Base-by-base conservation (phyloP, 768 basidiomycete species). In the Boletus pseudopeckii region DNA sequence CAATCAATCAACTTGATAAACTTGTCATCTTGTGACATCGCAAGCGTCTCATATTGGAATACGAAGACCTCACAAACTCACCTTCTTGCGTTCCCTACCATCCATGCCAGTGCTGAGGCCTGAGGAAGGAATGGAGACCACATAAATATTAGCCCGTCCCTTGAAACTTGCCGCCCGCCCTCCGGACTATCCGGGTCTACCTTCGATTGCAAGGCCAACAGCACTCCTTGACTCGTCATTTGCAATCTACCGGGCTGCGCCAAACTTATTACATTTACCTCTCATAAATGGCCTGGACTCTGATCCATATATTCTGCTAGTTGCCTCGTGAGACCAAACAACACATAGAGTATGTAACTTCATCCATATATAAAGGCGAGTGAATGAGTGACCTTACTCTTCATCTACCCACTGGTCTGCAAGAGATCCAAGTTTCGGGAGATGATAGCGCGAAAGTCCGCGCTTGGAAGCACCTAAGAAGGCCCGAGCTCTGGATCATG, bases 361-460 rank as follows among this genome's bases (percentile, higher is more conserved):
- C 28, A 18, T 53, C 47, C 45, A 30, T 20, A 10, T 39, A n/a
- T 37, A 41, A 40, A 34, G n/a, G 13, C 20, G 11, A 17, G n/a
- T 37, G 44, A 18, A 22, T 11, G 34, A 5, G 10, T 18, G 41
- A 20, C 37, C 30, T 55, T 66, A 84, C 64, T 88, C 87, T 55
- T 85, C 86, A 10, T 73, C 71, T 11, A 90, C 75, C 85, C 88
- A 90, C 53, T 74, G 71, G 56, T 86, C 85, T 14, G 88, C 89
- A 13, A 87, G 65, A 22, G 75, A 71, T 4, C 88, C 89, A 15
- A 88, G 76, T 49, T 73, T 71, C 13, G 88, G 89, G 43, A 88
- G 65, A 59, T 80, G 80, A 65, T 75, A 89, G 48, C 80, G 77
- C 63, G n/a, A 86, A 11, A 62, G 71, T 18, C 75, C 77, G 47